A percentile compares a stretch with the other conserved stretches of the same genome.
phyloP scores from a whole-genome alignment of 2,329 filamentous ascomycete species.

The Monilinia fructigena region DNA sequence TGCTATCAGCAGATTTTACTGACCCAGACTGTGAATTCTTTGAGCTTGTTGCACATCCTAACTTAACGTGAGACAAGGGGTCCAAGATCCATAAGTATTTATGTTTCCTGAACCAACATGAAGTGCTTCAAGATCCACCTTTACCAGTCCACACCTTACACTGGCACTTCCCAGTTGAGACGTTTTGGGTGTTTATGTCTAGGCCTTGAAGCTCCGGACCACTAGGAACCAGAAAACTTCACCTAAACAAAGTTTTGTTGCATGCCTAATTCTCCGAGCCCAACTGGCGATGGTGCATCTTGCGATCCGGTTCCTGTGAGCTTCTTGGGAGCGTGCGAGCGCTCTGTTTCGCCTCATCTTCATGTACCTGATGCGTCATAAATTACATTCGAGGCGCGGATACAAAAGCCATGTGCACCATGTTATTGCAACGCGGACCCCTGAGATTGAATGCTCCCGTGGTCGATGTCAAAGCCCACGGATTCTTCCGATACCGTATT shows the following conservation, averaged over 20 bases:
- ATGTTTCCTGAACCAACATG: background rate
- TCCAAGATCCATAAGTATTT: too few species aligned
- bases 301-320: background rate
- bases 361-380: background rate
- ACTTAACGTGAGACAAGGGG: background rate
- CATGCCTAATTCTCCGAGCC: slow-evolving; percentile 21
- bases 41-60: slow-evolving; percentile 7
- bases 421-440: background rate
- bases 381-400: background rate
- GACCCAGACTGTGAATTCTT: background rate
- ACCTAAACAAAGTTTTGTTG: slow-evolving; percentile 10
- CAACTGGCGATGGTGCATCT: background rate
- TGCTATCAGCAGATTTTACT: background rate
- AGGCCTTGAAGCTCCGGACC: background rate
- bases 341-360: background rate
- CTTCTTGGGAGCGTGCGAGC: background rate
- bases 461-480: background rate
- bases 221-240: background rate
- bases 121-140: background rate
- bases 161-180: background rate
- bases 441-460: background rate
- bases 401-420: background rate
- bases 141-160: background rate
- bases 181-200: background rate
- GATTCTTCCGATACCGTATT: background rate